Percentiles rank a stretch among this genome's conserved stretches.
Conservation (phyloP, 371 early-diverging fungal genomes). For the Mortierella sp. region DNA sequence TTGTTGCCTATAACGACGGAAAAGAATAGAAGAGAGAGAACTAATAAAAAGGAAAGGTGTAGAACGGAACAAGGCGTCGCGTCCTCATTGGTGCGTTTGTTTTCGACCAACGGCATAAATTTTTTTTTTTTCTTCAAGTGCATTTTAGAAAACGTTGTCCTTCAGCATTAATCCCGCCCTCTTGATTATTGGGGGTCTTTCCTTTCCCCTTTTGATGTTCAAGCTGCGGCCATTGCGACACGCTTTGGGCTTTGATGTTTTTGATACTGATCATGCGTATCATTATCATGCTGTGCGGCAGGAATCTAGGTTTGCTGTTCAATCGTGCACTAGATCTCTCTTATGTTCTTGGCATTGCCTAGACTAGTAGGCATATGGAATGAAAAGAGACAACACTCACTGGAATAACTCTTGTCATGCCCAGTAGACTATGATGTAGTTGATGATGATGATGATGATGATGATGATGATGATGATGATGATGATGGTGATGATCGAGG, state of each 20-base stretch:
- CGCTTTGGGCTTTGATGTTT: too few species aligned
- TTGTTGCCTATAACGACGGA: not conserved
- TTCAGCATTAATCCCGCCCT: not conserved
- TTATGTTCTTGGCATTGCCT: not conserved
- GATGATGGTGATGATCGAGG: too few species aligned
- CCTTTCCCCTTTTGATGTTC: too few species aligned
- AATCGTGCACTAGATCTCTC: not conserved
- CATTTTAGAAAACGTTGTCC: not conserved
- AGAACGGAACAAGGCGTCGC: too few species aligned
- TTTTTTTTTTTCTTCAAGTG: not conserved
- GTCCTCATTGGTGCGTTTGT: conserved; percentile 1
- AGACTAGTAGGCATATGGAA: not conserved
- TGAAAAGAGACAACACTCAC: not conserved
- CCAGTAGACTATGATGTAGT: too few species aligned
- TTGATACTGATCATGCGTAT: too few species aligned
- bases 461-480: too few species aligned
- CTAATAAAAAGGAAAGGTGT: too few species aligned
- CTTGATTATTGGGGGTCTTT: conserved; percentile 5
- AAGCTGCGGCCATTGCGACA: not conserved
- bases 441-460: too few species aligned
- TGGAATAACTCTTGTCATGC: not conserved
- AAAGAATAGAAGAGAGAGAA: not conserved
- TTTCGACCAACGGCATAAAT: not conserved
- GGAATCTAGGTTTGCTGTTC: not conserved
- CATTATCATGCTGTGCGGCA: too few species aligned